Percentiles rank a stretch among this genome's conserved stretches.
Conservation (phyloP, 495 filamentous ascomycete species). For the Daldinia loculata region DNA sequence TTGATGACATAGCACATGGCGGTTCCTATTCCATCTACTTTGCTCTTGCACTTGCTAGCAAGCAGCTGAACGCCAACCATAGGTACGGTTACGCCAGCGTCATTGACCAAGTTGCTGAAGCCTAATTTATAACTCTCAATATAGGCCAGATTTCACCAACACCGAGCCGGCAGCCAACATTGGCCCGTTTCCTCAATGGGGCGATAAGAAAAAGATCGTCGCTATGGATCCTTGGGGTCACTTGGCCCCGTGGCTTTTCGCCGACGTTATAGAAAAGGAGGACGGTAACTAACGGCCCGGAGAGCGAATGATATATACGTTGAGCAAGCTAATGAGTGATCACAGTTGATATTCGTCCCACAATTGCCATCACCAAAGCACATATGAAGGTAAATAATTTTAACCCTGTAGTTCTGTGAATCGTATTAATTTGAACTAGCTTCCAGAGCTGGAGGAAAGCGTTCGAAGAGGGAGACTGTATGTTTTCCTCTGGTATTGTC, state of each 20-base stretch:
- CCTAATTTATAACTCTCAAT: constrained; percentile 21
- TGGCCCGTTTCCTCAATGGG: constrained; percentile 89
- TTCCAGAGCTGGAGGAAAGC: constrained; percentile 90
- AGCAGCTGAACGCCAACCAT: constrained; percentile 84
- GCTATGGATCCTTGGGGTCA: constrained; percentile 97
- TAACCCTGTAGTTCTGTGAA: background rate
- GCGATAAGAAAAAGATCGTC: constrained; percentile 92
- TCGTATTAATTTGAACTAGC: constrained; percentile 46
- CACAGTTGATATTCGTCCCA: constrained; percentile 85
- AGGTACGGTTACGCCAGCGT: constrained; percentile 50
- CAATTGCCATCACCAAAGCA: constrained; percentile 91
- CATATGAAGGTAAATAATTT: constrained; percentile 77
- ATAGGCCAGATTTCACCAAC: constrained; percentile 87
- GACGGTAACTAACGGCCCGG: constrained; percentile 51
- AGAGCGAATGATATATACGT: background rate
- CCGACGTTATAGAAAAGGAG: constrained; percentile 71
- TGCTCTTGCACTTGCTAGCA: constrained; percentile 90
- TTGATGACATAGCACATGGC: constrained; percentile 72
- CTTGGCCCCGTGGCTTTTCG: constrained; percentile 82
- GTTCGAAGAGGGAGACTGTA: constrained; percentile 78
- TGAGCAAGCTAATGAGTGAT: constrained; percentile 27
- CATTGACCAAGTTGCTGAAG: background rate
- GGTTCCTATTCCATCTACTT: constrained; percentile 99
- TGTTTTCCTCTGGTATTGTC: constrained; percentile 14
- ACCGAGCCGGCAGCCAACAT: constrained; percentile 89